Conservation (phyloP, 1,139 yeast species). For the Hyphopichia wangnamkhiaoensis region DNA sequence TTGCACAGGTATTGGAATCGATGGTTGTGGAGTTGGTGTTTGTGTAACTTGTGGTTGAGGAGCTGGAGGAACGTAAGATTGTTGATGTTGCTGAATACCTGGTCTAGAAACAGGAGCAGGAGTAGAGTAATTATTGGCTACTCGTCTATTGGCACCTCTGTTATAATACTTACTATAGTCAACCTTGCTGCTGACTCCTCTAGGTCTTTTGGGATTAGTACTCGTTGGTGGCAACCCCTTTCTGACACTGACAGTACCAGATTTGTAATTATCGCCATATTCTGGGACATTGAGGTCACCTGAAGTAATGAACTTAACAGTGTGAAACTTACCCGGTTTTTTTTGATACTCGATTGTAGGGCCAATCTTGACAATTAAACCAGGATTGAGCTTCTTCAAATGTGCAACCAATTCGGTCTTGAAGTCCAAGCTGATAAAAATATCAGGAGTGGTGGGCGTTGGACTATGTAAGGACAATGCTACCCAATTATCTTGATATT, state of each 20-base stretch:
- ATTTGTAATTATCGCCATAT: slow-evolving; percentile 76
- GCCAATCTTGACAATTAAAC: slow-evolving; percentile 65
- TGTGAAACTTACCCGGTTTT: slow-evolving; percentile 82
- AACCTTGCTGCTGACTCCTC: slow-evolving; percentile 38
- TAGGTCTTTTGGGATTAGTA: slow-evolving; percentile 71
- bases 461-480: slow-evolving; percentile 62
- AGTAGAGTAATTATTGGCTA: slow-evolving; percentile 9
- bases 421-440: slow-evolving; percentile 75
- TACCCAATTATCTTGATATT: slow-evolving; percentile 89
- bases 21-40: slow-evolving; percentile 16
- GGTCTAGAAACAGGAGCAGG: slow-evolving; percentile 12
- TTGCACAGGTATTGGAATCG: slow-evolving; percentile 8
- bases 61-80: slow-evolving; percentile 4
- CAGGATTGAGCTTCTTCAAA: slow-evolving; percentile 62
- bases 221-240: slow-evolving; percentile 79
- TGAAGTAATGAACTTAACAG: slow-evolving; percentile 67
- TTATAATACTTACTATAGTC: slow-evolving; percentile 48
- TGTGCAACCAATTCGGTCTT: slow-evolving; percentile 89
- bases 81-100: slow-evolving; percentile 7
- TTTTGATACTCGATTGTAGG: slow-evolving; percentile 80
- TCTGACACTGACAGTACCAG: slow-evolving; percentile 81
- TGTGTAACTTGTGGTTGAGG: slow-evolving; percentile 9
- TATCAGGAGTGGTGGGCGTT: slow-evolving; percentile 67
- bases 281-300: slow-evolving; percentile 55
- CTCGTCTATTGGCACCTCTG: slow-evolving; percentile 24